A percentile compares a stretch with the other conserved stretches of the same genome.
Conservation (phyloP, 2,329 filamentous ascomycete genomes). For the Colletotrichum graminicola region DNA sequence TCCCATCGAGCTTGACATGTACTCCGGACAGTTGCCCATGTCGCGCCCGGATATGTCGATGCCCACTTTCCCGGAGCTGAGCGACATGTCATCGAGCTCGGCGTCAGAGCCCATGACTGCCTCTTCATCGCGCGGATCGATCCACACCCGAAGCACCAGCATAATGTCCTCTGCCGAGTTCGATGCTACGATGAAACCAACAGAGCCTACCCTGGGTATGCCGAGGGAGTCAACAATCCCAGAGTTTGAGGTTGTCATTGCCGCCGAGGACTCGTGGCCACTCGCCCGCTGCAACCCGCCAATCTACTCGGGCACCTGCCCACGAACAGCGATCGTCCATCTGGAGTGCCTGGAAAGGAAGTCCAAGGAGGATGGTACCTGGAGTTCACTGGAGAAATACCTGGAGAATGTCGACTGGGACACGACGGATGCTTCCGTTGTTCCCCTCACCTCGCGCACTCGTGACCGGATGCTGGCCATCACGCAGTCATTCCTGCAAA, state of each 20-base stretch:
- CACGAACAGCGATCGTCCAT: constrained; percentile 64
- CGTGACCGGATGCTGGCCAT: constrained; percentile 79
- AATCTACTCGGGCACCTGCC: constrained; percentile 59
- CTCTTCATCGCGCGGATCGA: constrained; percentile 57
- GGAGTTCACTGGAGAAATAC: constrained; percentile 59
- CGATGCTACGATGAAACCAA: constrained; percentile 50
- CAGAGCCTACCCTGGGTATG: constrained; percentile 48
- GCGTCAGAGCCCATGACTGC: constrained; percentile 57
- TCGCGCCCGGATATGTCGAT: constrained; percentile 51
- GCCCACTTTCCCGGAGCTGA: constrained; percentile 55
- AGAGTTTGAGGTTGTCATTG: constrained; percentile 62
- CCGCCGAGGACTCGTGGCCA: constrained; percentile 64
- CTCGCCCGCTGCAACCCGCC: constrained; percentile 63
- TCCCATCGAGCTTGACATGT: constrained; percentile 58
- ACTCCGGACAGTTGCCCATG: constrained; percentile 51
- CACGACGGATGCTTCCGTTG: constrained; percentile 55
- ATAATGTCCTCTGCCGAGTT: constrained; percentile 58
- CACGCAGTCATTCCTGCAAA: constrained; percentile 77
- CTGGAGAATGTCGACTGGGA: constrained; percentile 54
- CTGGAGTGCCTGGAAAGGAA: constrained; percentile 64
- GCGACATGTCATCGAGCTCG: constrained; percentile 53
- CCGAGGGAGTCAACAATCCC: constrained; percentile 51
- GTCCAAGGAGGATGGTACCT: constrained; percentile 61
- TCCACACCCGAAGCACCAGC: constrained; percentile 62
- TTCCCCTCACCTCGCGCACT: constrained; percentile 62